Evolutionary conservation across 2,329 filamentous ascomycete genomes (phyloP).

Genomic region (Seiridium unicorne): DNA sequence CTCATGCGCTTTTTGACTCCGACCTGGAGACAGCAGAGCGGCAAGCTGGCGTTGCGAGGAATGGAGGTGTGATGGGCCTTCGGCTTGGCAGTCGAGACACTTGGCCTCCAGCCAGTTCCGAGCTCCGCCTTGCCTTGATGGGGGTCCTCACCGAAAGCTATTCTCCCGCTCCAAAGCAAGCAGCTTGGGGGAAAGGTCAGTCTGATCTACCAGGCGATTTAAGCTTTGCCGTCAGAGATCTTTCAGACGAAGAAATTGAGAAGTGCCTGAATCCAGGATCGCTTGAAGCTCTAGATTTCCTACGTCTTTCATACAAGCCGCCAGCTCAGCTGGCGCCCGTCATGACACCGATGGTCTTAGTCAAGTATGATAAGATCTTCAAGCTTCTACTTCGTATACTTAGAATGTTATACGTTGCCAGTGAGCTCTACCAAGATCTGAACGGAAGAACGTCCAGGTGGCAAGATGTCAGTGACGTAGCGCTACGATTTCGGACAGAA

Average conservation of each 20-base stretch:
- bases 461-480: conserved; percentile 36
- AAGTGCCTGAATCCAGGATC: conserved; percentile 79
- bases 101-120: conserved; percentile 94
- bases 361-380: conserved; percentile 85
- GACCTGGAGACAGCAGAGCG: conserved; percentile 78
- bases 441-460: conserved; percentile 36
- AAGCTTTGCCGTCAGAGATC: conserved; percentile 81
- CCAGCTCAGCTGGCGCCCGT: conserved; percentile 69
- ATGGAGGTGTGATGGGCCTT: conserved; percentile 74
- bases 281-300: conserved; percentile 88
- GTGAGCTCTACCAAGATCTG: conserved; percentile 61
- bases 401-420: conserved; percentile 75
- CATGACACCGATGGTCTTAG: conserved; percentile 67
- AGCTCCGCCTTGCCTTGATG: conserved; percentile 85
- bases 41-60: conserved; percentile 64
- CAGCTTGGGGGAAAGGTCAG: conserved; percentile 21
- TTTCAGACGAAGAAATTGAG: conserved; percentile 75
- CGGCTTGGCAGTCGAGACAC: conserved; percentile 76
- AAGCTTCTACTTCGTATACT: conserved; percentile 73
- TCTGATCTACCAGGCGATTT: conserved; percentile 63
- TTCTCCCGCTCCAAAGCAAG: conserved; percentile 21
- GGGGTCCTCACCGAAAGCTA: conserved; percentile 80
- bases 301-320: conserved; percentile 81
- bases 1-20: conserved; percentile 81
- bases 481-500: conserved; percentile 68